These are phyloP conservation scores for Hypomontagnella monticulosa DNA, from an alignment of 495 filamentous ascomycete genomes.

Conservation along the genomic window DNA sequence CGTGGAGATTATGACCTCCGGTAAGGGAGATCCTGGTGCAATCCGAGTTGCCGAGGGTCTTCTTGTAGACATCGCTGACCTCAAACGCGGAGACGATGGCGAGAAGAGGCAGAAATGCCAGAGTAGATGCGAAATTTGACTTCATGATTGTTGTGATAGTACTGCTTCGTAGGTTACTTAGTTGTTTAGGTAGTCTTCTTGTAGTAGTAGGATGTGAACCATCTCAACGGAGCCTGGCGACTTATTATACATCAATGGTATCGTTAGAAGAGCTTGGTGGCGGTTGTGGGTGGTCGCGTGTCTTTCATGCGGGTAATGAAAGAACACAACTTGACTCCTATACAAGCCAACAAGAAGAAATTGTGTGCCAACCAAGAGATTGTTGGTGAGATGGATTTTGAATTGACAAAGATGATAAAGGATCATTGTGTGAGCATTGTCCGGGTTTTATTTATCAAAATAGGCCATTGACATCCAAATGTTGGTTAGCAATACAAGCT, in stretches of 20 bases:
- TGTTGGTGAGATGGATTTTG: no score
- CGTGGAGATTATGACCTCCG: slow-evolving; percentile 18
- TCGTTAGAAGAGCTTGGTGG: slow-evolving; percentile 2
- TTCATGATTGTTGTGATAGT: slow-evolving; percentile 26
- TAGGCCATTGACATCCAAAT: no score
- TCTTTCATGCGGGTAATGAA: slow-evolving; percentile 6
- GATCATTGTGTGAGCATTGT: no score
- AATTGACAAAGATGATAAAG: no score
- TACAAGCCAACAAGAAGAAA: background rate
- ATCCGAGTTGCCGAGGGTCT: slow-evolving; percentile 21
- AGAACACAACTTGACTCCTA: slow-evolving; percentile 6
- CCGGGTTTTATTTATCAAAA: no score
- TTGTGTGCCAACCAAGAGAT: no score
- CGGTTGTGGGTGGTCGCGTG: background rate
- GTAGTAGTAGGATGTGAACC: no score
- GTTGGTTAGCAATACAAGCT: no score
- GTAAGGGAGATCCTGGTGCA: slow-evolving; percentile 29
- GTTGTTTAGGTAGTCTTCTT: background rate
- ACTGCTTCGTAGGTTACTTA: slow-evolving; percentile 4
- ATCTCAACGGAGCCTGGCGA: no score
- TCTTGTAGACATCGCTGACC: slow-evolving; percentile 27
- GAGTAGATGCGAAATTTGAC: slow-evolving; percentile 15
- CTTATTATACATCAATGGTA: slow-evolving; percentile 20
- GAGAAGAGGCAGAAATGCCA: slow-evolving; percentile 29
- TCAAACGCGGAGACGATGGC: slow-evolving; percentile 21